A percentile compares a stretch with the other conserved stretches of the same genome.
Evolutionary conservation across 148 eudicot genomes (phyloP).

Genomic region (Camellia japonica): DNA sequence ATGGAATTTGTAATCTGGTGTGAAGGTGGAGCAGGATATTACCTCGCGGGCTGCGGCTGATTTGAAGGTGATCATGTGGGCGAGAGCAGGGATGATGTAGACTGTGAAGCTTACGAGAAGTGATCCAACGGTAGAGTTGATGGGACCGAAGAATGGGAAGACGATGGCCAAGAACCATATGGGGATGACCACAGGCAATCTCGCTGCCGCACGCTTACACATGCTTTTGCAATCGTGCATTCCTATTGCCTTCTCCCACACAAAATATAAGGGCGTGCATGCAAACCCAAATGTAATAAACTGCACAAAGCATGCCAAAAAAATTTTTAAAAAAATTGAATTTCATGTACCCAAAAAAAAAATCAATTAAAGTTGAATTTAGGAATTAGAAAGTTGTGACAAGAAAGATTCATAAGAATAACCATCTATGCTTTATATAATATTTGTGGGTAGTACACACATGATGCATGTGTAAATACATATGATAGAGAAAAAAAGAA

Average conservation of each 20-base stretch:
- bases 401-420: no score
- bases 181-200: slow-evolving; percentile 83
- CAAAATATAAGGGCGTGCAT: slow-evolving; percentile 84
- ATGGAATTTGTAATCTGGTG: background rate
- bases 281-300: slow-evolving; percentile 92
- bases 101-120: slow-evolving; percentile 89
- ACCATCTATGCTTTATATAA: no score
- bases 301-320: slow-evolving; percentile 38
- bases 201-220: slow-evolving; percentile 82
- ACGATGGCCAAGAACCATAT: slow-evolving; percentile 89
- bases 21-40: background rate
- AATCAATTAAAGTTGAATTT: no score
- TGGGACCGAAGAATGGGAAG: slow-evolving; percentile 91
- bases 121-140: slow-evolving; percentile 86
- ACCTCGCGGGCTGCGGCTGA: slow-evolving; percentile 85
- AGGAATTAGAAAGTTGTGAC: no score
- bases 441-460: no score
- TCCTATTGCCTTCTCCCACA: slow-evolving; percentile 91
- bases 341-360: no score
- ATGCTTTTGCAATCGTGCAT: slow-evolving; percentile 90
- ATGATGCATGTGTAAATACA: no score
- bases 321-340: no score
- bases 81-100: slow-evolving; percentile 84
- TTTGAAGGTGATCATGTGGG: slow-evolving; percentile 76
- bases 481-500: no score